Evolutionary conservation across 2,329 filamentous ascomycete genomes (phyloP), one percentile per base, ranked within the genome.

Genomic region (Colletotrichum sp.): DNA sequence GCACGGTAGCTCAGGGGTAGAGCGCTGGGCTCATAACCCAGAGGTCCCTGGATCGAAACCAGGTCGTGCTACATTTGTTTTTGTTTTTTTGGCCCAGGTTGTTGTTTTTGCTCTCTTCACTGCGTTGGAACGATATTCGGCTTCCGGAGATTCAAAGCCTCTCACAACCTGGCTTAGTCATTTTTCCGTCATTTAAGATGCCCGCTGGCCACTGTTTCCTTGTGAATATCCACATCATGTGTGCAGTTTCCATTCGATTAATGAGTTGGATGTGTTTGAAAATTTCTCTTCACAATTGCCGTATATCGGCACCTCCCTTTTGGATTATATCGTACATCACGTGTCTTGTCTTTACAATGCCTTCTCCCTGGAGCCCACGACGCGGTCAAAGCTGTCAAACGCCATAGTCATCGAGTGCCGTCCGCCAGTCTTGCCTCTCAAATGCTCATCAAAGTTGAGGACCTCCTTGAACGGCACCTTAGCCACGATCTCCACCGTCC

Each of bases 381-480:
- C 90, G 67, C 85, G 84, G 67, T 91, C 89, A 79, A 92, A 91
- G 8, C 87, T 90, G 78, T 91, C 90, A 79, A 91, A 88, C 6
- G 89, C 86, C 90, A 92, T 90, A 2, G 89, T 90, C 82, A 92
- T 86, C 7, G 89, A 87, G 81, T 92, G 91, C 3, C 97, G 90
- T 0, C 97, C 97, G 4, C 94, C 95, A 5, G 96, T 99, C 87
- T 98, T 90, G 85, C 95, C 96, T 69, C 97, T 89, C 78, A 99
- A 86, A 82, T 98, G 95, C 83, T 95, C 95, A 80, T 99, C 88
- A 84, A 99, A 99, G 57, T 96, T 95, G 44, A 99, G 93, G 95
- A 99, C 98, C 85, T 99, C 96, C 86, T 97, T 98, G 80, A 99
- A 89, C 36, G 97, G 97, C 32, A 99, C 96, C 80, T 95, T 92